Evolutionary conservation across 2,329 filamentous ascomycete genomes (phyloP), one percentile per base, ranked within the genome.

Genomic region (Paecilomyces niveus): DNA sequence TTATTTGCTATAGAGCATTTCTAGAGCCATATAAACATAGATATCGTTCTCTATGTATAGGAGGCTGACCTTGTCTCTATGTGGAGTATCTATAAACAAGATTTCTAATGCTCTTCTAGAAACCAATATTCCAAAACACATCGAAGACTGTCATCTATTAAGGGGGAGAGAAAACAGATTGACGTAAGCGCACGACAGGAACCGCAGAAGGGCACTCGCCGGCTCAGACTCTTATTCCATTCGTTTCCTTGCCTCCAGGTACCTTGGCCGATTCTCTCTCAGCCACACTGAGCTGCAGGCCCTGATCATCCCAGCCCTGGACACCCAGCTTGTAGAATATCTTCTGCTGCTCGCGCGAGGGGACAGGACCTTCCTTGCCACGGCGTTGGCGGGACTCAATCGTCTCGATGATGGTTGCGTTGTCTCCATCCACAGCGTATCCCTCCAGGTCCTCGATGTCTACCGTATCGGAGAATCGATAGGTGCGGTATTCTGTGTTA

Each of bases 401-500:
- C 1, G 75, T 78, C 67, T 80, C 77, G 9, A 72, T 59, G 11
- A 80, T 61, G 21, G 67, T 71, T 3, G 76, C 76, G 58, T 78
- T 76, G 45, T 74, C 73, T 24, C 72, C 71, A 24, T 72, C 68
- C 13, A 77, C 57, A 2, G 62, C 26, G 6, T 71, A 63, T 18
- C 70, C 70, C 58, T 73, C 73, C 32, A 76, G 58, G 58, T 76
- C 74, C 22, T 86, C 82, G 18, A 75, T 69, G 56, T 82, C 80
- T 0, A 72, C 74, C 10, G 78, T 69, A 45, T 85, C 81, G 26
- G 73, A 78, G 69, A 91, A 90, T 54, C 79, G 76, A 71, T 86
- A 92, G 4, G 85, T 85, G 59, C 89, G 84, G 69, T 79, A 86
- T 74, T 92, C 89, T 56, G 87, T 87, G 71, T 92, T 92, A 8